These are phyloP conservation scores for Cinnamomum chago DNA, from an alignment of 164 flowering plant species.

Conservation along the genomic window DNA sequence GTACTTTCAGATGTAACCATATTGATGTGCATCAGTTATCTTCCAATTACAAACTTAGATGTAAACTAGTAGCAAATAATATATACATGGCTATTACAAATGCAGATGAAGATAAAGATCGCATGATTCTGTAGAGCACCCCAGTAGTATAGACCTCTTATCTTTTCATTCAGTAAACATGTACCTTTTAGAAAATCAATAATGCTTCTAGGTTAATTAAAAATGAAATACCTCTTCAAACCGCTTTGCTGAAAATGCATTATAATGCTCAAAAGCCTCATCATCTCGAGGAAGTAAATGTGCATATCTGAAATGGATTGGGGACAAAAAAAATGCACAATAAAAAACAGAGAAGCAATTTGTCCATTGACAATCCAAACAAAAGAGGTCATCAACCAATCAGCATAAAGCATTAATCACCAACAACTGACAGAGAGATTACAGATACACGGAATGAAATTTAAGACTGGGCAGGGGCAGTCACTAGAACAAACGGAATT, in stretches of 20 bases:
- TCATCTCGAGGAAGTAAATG: conserved; percentile 95
- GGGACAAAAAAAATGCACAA: neutral
- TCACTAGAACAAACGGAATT: too few relatives aligned
- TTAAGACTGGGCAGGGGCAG: too few relatives aligned
- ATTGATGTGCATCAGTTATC: neutral
- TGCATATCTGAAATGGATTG: conserved; percentile 47
- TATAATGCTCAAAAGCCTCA: conserved; percentile 84
- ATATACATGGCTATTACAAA: too few relatives aligned
- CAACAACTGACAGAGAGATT: neutral
- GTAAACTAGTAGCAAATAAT: too few relatives aligned
- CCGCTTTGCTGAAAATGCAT: conserved; percentile 58
- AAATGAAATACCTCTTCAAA: conserved; percentile 73
- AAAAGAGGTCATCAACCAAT: neutral
- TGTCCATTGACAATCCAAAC: neutral
- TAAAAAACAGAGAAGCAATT: neutral
- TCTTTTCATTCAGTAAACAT: neutral
- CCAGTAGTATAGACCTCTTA: neutral
- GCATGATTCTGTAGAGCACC: too few relatives aligned
- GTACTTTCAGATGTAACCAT: neutral
- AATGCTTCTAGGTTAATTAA: neutral
- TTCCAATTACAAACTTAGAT: too few relatives aligned
- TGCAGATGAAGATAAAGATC: too few relatives aligned
- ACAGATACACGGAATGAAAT: too few relatives aligned
- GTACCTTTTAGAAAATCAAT: neutral
- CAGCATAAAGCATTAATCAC: neutral